Base-by-base conservation (phyloP, 179 eudicot genomes). In the Sideroxylon spinosum region DNA sequence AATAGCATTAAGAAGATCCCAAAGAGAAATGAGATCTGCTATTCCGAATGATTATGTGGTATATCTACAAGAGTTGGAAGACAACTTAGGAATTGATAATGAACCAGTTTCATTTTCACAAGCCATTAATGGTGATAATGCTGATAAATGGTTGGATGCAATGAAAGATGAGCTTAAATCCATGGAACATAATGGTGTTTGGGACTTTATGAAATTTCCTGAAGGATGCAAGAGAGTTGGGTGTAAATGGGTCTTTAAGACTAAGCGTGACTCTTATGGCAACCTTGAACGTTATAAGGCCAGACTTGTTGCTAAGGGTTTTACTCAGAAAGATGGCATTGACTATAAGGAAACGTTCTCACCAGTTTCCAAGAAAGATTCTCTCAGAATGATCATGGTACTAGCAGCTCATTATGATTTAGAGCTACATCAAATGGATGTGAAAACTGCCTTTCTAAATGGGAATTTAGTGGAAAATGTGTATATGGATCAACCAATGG, bases 1-100 rank as follows among this genome's bases (percentile, higher is more conserved):
- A 73, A 23, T 73, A 23, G n/a, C 59, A 53, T 53, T 73, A 73
- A 73, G 46, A 73, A 11, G 32, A 23, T 73, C 63, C 10, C 0
- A 22, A 52, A 50, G 62, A n/a, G 32, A 53, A 73, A 52, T 9
- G 46, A 73, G 52, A 57, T 74, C 25, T 26, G 66, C 46, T 0
- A 74, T 56, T 56, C 12, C 46, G 12, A 25, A 57, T 74, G 66
- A 56, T 12, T 74, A 74, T 74, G 77, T 28, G 63, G 60, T 71
- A 8, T 71, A 71, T 49, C 61, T 71, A n/a, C 61, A 71, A 48
- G 57, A 71, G 20, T 48, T 14, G 2, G 22, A 44, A 29, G 12
- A 2, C 17, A 22, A 32, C 53, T 8, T 68, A n/a, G 23, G 23
- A 28, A 12, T 28, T 16, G 26, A 17, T 32, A 14, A 14, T 9